phyloP scores from a whole-genome alignment of 257 asterid genomes.

The Lantana camara region DNA sequence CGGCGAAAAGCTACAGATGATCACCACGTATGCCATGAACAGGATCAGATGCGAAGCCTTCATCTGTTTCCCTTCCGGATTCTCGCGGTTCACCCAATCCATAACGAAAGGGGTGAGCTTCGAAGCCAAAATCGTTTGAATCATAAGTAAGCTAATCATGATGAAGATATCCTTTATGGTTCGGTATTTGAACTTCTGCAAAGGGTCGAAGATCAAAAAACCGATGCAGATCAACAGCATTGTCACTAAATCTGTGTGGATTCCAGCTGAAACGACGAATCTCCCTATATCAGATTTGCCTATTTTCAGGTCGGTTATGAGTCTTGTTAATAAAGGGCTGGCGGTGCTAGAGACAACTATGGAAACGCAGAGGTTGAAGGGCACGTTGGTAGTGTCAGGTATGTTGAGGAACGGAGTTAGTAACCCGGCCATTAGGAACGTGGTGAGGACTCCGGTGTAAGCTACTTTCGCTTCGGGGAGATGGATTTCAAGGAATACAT shows the following conservation, averaged over 20 bases:
- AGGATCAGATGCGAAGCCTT: slow-evolving; percentile 81
- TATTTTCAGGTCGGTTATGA: slow-evolving; percentile 81
- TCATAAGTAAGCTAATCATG: slow-evolving; percentile 43
- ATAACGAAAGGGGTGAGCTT: slow-evolving; percentile 62
- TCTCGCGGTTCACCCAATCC: slow-evolving; percentile 91
- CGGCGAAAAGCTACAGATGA: slow-evolving; percentile 66
- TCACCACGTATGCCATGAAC: slow-evolving; percentile 63
- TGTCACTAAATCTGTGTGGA: slow-evolving; percentile 66
- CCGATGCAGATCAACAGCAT: slow-evolving; percentile 64
- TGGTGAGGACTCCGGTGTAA: slow-evolving; percentile 57
- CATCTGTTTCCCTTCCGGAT: slow-evolving; percentile 92
- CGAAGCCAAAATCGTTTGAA: slow-evolving; percentile 57
- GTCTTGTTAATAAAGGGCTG: slow-evolving; percentile 61
- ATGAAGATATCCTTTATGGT: background rate
- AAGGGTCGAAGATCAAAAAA: slow-evolving; percentile 61
- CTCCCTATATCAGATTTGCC: slow-evolving; percentile 92
- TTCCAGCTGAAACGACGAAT: slow-evolving; percentile 74
- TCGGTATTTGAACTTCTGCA: slow-evolving; percentile 35
- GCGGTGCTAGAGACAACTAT: slow-evolving; percentile 69
- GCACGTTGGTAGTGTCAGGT: slow-evolving; percentile 34
- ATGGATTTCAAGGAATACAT: slow-evolving; percentile 65
- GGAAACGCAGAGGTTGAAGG: slow-evolving; percentile 67
- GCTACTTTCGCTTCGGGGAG: slow-evolving; percentile 82
- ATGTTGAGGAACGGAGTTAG: slow-evolving; percentile 52
- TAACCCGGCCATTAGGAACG: slow-evolving; percentile 60